Evolutionary conservation across 2,329 filamentous ascomycete species (phyloP).

Genomic region (Colletotrichum sp.): DNA sequence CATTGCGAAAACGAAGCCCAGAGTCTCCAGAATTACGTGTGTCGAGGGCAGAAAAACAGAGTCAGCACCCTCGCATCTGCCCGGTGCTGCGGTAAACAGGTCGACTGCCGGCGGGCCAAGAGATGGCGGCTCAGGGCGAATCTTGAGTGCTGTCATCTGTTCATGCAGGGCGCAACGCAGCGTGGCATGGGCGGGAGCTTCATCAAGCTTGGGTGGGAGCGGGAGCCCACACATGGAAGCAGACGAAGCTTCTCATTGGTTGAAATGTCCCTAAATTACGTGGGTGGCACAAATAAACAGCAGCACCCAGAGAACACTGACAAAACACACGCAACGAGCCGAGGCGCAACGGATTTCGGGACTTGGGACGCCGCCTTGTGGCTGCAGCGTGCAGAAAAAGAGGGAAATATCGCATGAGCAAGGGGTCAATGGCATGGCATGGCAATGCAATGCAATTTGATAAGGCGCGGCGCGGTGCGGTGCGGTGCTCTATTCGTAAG

Average conservation of each 20-base stretch:
- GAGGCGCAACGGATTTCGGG: conserved; percentile 19
- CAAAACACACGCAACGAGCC: not conserved
- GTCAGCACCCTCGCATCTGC: not conserved
- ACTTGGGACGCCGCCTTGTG: not conserved
- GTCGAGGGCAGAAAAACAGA: not conserved
- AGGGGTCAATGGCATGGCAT: not conserved
- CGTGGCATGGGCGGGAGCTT: not conserved
- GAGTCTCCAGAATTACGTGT: not conserved
- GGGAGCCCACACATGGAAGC: not conserved
- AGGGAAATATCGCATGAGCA: not conserved
- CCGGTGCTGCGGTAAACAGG: not conserved
- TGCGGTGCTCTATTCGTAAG: not conserved
- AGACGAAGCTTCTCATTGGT: not conserved
- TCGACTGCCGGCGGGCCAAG: conserved; percentile 1
- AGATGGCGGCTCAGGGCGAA: not conserved
- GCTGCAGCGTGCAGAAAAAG: not conserved
- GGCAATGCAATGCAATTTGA: not conserved
- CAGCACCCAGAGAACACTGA: not conserved
- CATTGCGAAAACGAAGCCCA: not conserved
- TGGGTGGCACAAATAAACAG: not conserved
- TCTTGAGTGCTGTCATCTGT: not conserved
- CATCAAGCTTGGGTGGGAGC: not conserved
- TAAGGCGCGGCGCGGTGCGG: not conserved
- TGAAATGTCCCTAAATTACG: not conserved
- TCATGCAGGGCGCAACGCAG: not conserved